phyloP scores from a whole-genome alignment of 2,329 filamentous ascomycete genomes.

The Beauveria brongniartii region DNA sequence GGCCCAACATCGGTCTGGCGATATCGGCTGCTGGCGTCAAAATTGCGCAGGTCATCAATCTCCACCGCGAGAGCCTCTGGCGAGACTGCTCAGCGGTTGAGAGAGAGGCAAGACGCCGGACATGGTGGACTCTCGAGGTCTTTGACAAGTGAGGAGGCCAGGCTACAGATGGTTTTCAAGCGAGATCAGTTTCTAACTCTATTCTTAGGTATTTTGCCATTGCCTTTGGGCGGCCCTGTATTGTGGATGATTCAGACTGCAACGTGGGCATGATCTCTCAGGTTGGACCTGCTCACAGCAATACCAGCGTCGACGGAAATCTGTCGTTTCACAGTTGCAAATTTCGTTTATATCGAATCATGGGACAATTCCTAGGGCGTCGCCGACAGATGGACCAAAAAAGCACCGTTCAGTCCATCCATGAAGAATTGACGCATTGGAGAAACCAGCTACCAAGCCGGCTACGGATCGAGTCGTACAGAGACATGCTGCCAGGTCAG shows the following conservation, averaged over 20 bases:
- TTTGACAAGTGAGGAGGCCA: slow-evolving; percentile 8
- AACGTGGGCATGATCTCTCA: slow-evolving; percentile 5
- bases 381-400: background rate
- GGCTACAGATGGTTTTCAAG: too few species aligned
- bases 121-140: slow-evolving; percentile 11
- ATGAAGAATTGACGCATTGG: slow-evolving; percentile 2
- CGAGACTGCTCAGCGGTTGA: background rate
- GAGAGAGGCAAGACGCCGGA: slow-evolving; percentile 4
- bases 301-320: background rate
- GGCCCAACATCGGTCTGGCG: slow-evolving; percentile 9
- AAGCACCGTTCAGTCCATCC: background rate
- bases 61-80: slow-evolving; percentile 9
- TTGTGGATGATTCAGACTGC: slow-evolving; percentile 10
- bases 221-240: slow-evolving; percentile 10
- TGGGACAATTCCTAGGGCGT: slow-evolving; percentile 8
- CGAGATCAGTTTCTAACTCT: background rate
- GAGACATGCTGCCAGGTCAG: background rate
- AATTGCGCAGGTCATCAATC: slow-evolving; percentile 10
- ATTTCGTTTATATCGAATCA: slow-evolving; percentile 9
- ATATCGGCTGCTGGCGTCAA: slow-evolving; percentile 11
- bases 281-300: background rate
- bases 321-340: slow-evolving; percentile 5
- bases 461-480: slow-evolving; percentile 4
- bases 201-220: slow-evolving; percentile 4
- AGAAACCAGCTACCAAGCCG: background rate